phyloP scores from a whole-genome alignment of 306 rosid species.

The Acacia crassicarpa region DNA sequence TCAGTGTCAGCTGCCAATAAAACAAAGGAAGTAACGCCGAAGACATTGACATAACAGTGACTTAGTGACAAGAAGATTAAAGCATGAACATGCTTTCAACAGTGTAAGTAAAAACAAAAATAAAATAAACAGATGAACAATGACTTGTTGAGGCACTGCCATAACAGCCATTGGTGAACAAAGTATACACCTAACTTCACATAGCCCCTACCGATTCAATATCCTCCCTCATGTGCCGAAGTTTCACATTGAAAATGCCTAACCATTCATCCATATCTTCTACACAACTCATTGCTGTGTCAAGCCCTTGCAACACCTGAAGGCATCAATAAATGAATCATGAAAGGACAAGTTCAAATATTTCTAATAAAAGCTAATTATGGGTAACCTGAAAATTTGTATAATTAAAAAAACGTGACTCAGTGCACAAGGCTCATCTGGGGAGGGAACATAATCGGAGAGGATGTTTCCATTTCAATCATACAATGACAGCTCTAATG shows the following conservation, averaged over 20 bases:
- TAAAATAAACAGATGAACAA: neutral
- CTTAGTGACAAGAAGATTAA: neutral
- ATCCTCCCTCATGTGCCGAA: constrained; percentile 98
- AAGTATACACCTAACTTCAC: constrained; percentile 22
- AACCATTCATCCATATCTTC: constrained; percentile 99
- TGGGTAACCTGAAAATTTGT: constrained; percentile 5
- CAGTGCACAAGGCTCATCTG: no score
- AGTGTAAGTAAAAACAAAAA: neutral
- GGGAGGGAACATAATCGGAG: no score
- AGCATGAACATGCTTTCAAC: constrained; percentile 13
- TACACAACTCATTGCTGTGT: constrained; percentile 77
- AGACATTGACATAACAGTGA: neutral
- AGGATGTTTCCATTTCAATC: neutral
- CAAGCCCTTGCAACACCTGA: constrained; percentile 92
- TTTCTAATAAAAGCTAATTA: neutral
- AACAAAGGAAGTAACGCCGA: neutral
- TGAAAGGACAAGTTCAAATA: neutral
- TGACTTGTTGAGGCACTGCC: constrained; percentile 9
- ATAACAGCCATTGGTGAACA: constrained; percentile 26
- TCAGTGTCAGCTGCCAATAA: constrained; percentile 18
- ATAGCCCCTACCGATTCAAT: constrained; percentile 77
- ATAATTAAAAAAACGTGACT: neutral
- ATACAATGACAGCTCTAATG: constrained; percentile 18
- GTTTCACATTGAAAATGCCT: constrained; percentile 86
- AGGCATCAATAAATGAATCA: constrained; percentile 25